Evolutionary conservation across 2,329 filamentous ascomycete species (phyloP).

Genomic region (Cercospora citrullina): DNA sequence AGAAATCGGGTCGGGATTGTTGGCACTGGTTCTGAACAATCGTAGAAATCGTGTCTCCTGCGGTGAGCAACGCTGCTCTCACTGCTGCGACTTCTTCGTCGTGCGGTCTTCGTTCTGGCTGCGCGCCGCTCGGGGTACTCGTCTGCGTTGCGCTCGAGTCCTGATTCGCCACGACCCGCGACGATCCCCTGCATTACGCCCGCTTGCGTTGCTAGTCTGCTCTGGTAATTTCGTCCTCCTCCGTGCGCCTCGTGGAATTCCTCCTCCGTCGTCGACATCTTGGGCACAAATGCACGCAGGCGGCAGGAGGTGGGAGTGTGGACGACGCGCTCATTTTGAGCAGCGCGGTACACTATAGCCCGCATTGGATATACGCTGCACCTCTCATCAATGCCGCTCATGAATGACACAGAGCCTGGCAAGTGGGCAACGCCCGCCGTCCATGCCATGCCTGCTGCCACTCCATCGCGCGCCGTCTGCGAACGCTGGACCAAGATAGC

Average conservation of each 20-base stretch:
- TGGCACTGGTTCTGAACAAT: background rate
- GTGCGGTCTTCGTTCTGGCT: conserved; percentile 5
- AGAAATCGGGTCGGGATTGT: background rate
- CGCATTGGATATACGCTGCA: background rate
- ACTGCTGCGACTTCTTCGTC: conserved; percentile 4
- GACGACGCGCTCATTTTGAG: background rate
- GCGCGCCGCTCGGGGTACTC: background rate
- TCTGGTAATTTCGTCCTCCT: background rate
- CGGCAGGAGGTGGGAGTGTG: background rate
- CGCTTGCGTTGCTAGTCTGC: background rate
- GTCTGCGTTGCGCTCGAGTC: background rate
- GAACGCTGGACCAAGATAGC: background rate
- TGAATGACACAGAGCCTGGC: background rate
- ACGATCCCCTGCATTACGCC: background rate
- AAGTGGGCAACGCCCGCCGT: background rate
- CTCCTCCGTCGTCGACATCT: background rate
- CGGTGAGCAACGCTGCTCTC: background rate
- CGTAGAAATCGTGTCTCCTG: background rate
- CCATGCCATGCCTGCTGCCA: background rate
- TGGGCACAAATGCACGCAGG: background rate
- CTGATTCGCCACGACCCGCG: background rate
- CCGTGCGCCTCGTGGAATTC: background rate
- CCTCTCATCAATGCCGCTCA: background rate
- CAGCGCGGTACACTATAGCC: background rate
- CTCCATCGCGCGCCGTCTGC: background rate